Percentiles rank a stretch among this genome's conserved stretches.
These are phyloP conservation scores for Fusarium fujikuroi DNA, from an alignment of 2,329 filamentous ascomycete genomes.

Conservation along the genomic window DNA sequence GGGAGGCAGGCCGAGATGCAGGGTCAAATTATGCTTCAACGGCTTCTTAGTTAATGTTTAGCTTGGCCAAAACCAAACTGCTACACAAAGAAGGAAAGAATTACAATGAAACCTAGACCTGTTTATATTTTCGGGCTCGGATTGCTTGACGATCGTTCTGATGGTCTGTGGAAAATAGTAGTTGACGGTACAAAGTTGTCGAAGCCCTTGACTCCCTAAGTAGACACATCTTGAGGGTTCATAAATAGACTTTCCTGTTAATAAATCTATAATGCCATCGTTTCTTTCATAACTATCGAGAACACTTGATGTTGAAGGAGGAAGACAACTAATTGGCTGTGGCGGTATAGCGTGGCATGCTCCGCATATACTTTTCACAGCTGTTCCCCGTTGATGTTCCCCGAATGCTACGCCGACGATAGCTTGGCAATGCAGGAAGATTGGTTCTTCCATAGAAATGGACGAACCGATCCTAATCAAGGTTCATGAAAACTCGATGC, in stretches of 20 bases:
- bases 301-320: not conserved
- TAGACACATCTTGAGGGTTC: not conserved
- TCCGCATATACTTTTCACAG: not conserved
- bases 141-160: not conserved
- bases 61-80: not conserved
- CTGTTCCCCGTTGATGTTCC: slow-evolving; percentile 12
- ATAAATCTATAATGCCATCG: not conserved
- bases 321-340: not conserved
- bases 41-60: not conserved
- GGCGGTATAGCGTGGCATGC: slow-evolving; percentile 10
- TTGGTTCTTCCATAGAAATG: not conserved
- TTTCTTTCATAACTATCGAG: not conserved
- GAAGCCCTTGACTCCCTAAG: not conserved
- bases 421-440: not conserved
- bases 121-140: not conserved
- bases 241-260: not conserved
- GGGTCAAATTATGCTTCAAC: not conserved
- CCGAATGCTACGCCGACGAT: slow-evolving; percentile 27
- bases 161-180: not conserved
- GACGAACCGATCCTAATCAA: not conserved
- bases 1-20: not conserved
- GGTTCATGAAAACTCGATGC: not conserved
- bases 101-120: not conserved
- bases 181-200: not conserved
- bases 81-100: not conserved